These are phyloP conservation scores for Gomphus bonarii DNA, from an alignment of 1,284 basidiomycete species.

Conservation along the genomic window DNA sequence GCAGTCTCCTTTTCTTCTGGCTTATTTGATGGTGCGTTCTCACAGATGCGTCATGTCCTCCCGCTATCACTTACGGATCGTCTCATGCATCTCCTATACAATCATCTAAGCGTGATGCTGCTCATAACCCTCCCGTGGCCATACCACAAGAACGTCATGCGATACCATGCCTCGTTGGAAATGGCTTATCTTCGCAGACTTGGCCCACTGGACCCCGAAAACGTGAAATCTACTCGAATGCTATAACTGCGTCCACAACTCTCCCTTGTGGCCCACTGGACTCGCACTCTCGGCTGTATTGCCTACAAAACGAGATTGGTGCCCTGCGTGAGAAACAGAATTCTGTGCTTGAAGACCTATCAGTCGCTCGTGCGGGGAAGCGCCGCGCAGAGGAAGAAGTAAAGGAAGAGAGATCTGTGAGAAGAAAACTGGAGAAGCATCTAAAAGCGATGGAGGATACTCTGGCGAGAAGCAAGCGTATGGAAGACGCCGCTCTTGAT, in stretches of 20 bases:
- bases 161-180: not conserved
- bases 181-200: not conserved
- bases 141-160: not conserved
- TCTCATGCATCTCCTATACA: not conserved
- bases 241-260: not conserved
- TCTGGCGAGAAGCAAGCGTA: constrained; percentile 24
- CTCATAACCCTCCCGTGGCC: not conserved
- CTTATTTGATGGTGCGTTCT: not conserved
- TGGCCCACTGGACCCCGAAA: not conserved
- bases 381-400: constrained; percentile 37
- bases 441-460: constrained; percentile 27
- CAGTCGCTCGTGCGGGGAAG: constrained; percentile 29
- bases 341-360: constrained; percentile 21
- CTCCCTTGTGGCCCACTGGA: not conserved
- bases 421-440: constrained; percentile 32
- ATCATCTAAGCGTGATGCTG: not conserved
- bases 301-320: constrained; percentile 31
- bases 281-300: not conserved
- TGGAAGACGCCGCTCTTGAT: constrained; percentile 28
- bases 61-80: not conserved
- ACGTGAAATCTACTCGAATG: not conserved
- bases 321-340: constrained; percentile 28
- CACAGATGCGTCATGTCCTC: not conserved
- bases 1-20: not conserved
- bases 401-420: constrained; percentile 28